Evolutionary conservation across 2,329 filamentous ascomycete species (phyloP), one percentile per base, ranked within the genome.

Genomic region (Exophiala aquamarina): DNA sequence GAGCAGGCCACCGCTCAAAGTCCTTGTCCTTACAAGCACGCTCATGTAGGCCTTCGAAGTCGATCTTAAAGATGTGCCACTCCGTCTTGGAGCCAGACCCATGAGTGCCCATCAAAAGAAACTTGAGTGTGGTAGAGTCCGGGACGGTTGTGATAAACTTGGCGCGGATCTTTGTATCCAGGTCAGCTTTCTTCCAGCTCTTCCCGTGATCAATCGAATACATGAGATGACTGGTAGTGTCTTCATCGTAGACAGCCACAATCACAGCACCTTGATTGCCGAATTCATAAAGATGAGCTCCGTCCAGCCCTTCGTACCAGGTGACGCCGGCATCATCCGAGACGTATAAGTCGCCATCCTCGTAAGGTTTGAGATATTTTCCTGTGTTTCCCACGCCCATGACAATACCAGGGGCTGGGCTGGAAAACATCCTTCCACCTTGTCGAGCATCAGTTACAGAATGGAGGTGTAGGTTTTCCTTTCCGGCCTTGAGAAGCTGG

Each of bases 381-480:
- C 94, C 93, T 3, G 82, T 89, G 65, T 98, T 98, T 48, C 93
- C 93, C 41, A 95, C 83, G 13, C 87, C 94, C 88, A 98, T 94
- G 15, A 96, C 81, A 47, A 98, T 76, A 6, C 93, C 94, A 2
- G 93, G 92, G 0, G 93, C 92, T 1, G 89, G 88, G 61, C 91
- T 97, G 2, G 92, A 96, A 66, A 92, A 98, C 34, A 97, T 84
- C 11, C 87, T 82, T 1, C 93, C 93, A 31, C 84, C 75, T 62
- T 96, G 95, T 50, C 80, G 78, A 32, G 91, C 75, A 46, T 93
- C 82, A 2, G 92, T 96, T 49, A 97, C 84, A 0, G 92, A 97
- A 67, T 98, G 93, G 6, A 98, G 77, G 63, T 98, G 91, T 23
- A 98, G 76, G 28, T 82, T 59, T 23, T 81, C 77, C 43, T 83